Base-by-base conservation (phyloP, 2,329 filamentous ascomycete species). In the Zymoseptoria passerinii region DNA sequence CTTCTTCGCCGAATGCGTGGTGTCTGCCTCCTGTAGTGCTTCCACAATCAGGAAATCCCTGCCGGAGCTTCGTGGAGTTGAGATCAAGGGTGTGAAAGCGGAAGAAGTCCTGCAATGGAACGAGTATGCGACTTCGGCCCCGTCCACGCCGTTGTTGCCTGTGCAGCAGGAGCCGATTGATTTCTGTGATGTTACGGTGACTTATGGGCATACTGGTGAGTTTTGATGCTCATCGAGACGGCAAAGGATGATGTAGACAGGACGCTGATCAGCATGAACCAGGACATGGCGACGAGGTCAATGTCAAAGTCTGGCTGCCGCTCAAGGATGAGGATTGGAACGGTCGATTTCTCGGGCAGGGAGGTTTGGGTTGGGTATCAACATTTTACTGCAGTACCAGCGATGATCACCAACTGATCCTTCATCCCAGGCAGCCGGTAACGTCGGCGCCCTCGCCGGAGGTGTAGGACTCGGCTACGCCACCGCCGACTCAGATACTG, bases 321-420 rank as follows among this genome's bases (percentile, higher is more conserved):
- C 60, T 71, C 2, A 57, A 52, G 19, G 60, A 53, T 1, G 53
- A 57, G 2, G 48, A 63, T 54, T 67, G 72, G 72, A 71, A 69
- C 59, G 69, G 70, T 0, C 70, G 72, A 0, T 70, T 78, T 40
- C 63, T 72, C 51, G 75, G 68, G 8, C 64, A 71, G 1, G 77
- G 77, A 4, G 77, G 78, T 8, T 75, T 73, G 27, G 72, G 75
- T 28, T 71, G 61, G 57, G 62, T 61, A 55, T 13, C 35, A n/a
- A 40, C 35, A 49, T 48, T 1, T 40, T 9, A 3, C 16, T 0
- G 8, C n/a, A 20, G 9, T 18, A 23, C 23, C 23, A 8, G 10
- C 13, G 20, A 29, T 1, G 28, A 52, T 28, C 50, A 29, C 1
- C 28, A 3, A 52, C 27, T 27, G 7, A 18, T 10, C 2, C 20